Evolutionary conservation across 2,329 filamentous ascomycete genomes (phyloP), one percentile per base, ranked within the genome.

Genomic region (Diaporthe sp.): DNA sequence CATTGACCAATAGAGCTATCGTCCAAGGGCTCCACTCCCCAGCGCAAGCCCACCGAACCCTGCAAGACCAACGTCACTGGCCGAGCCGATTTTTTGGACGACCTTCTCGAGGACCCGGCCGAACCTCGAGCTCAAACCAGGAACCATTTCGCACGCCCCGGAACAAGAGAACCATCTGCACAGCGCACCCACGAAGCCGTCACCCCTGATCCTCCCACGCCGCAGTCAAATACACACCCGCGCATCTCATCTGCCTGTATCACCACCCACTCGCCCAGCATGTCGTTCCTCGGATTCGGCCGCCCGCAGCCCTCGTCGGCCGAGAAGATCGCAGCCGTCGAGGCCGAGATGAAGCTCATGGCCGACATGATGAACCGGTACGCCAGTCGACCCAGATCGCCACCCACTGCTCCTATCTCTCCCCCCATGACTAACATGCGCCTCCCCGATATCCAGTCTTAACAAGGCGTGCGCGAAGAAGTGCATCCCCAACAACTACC

Each of bases 301-400:
- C 86, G 87, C 74, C 94, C 95, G 77, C 95, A 98, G 87, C 94
- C 96, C 83, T 94, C 95, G 77, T 98, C 96, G 82, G 96, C 95
- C 85, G 94, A 98, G 89, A 99, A 98, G 91, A 97, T 99, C 84
- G 94, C 95, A 81, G 94, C 95, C 81, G 96, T 97, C 80, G 96
- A 99, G 88, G 93, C 95, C 79, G 97, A 99, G 88, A 95, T 98
- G 86, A 97, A 98, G 87, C 96, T 98, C 89, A 92, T 98, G 80
- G 95, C 95, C 77, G 96, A 98, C 85, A 98, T 98, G 93, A 97
- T 98, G 90, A 96, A 95, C 88, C 94, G 97, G 97, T 98, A 91
- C 76, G 85, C 47, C 47, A n/a, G n/a, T n/a, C n/a, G n/a, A n/a
- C n/a, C n/a, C n/a, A n/a, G n/a, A n/a, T n/a, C n/a, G n/a, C n/a